phyloP scores from a whole-genome alignment of 257 asterid genomes.

The Nicotiana tomentosiformis region DNA sequence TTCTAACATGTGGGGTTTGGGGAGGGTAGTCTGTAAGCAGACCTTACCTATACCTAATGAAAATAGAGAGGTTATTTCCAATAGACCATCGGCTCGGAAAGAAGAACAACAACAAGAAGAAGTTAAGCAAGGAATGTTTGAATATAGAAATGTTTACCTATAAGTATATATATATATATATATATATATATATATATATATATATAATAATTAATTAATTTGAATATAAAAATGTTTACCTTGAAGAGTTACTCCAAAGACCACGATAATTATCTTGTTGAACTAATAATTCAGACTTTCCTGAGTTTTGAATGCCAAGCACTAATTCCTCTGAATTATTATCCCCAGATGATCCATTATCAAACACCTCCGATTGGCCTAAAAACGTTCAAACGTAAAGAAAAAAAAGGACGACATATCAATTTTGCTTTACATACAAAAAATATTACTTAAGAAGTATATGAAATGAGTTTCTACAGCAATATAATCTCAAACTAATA shows the following conservation, averaged over 20 bases:
- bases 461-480: no score
- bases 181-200: no score
- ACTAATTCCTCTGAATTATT: constrained; percentile 63
- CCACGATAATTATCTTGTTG: constrained; percentile 30
- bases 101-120: no score
- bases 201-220: neutral
- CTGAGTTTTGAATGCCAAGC: constrained; percentile 54
- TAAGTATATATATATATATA: neutral
- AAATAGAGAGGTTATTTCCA: no score
- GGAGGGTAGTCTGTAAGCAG: no score
- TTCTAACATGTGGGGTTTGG: no score
- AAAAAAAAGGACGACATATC: neutral
- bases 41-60: no score
- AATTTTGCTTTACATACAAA: neutral
- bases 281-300: constrained; percentile 39
- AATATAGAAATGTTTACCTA: no score
- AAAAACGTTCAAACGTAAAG: neutral
- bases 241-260: constrained; percentile 74
- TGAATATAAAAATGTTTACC: constrained; percentile 26
- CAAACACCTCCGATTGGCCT: constrained; percentile 60
- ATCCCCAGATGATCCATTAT: constrained; percentile 76
- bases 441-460: neutral
- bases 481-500: no score
- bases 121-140: no score
- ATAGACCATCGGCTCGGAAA: no score